Evolutionary conservation across 1,139 yeast genomes (phyloP).

Genomic region (Taphrina deformans): DNA sequence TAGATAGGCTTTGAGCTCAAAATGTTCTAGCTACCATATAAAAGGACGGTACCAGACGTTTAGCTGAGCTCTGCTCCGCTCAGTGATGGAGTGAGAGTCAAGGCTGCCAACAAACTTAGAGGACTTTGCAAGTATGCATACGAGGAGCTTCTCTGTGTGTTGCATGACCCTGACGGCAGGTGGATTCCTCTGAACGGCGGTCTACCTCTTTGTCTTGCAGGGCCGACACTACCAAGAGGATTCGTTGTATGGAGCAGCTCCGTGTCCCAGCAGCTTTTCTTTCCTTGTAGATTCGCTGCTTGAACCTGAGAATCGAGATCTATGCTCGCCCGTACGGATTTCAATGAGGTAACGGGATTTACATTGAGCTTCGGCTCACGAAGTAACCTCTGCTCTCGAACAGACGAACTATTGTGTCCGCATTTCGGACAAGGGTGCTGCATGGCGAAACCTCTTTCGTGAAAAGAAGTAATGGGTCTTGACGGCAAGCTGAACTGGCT

Average conservation of each 20-base stretch:
- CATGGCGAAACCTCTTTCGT: not conserved
- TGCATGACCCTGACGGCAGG: too few species aligned
- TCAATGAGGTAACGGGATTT: not conserved
- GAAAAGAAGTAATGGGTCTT: not conserved
- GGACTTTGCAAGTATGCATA: conserved; percentile 4
- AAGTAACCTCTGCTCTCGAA: too few species aligned
- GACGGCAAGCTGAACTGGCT: not conserved
- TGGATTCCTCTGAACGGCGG: too few species aligned
- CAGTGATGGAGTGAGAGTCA: not conserved
- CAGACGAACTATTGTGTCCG: not conserved
- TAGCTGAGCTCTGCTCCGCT: too few species aligned
- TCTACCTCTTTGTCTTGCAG: too few species aligned
- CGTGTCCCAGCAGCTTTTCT: too few species aligned
- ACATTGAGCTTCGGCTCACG: not conserved
- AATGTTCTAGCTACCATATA: too few species aligned
- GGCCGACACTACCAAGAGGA: too few species aligned
- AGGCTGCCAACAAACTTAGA: not conserved
- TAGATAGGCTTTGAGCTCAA: not conserved
- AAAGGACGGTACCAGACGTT: too few species aligned
- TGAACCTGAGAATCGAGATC: not conserved
- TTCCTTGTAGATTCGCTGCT: too few species aligned
- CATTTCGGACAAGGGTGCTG: not conserved
- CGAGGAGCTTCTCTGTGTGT: too few species aligned
- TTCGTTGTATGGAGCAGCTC: too few species aligned
- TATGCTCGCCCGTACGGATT: not conserved